Base-by-base conservation (phyloP, 371 early-diverging fungal genomes). In the Mucor mucedo region DNA sequence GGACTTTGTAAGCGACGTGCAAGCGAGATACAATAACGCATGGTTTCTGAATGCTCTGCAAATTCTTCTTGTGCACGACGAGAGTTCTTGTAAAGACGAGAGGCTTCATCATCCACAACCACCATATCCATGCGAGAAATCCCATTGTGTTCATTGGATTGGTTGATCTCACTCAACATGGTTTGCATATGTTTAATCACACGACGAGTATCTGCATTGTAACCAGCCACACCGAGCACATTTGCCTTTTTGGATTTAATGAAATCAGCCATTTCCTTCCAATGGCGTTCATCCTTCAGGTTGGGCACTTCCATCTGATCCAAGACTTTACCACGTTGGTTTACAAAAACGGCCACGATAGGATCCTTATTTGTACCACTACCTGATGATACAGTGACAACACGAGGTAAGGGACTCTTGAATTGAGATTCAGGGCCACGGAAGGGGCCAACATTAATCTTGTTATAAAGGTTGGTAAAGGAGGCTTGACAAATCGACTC, bases 1-100 rank as follows among this genome's bases (percentile, higher is more conserved):
- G 98, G 93, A 60, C 93, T 93, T 78, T 96, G 97, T 7, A 94
- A 74, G 16, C 84, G 80, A 39, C 98, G 87, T 0, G 90, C 98
- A 44, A 98, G 81, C 5, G 91, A 85, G 41, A 98, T 89, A 61
- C 94, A 94, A 74, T 98, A 97, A 21, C 95, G 87, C 65, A 89
- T 88, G 47, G 92, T 76, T 38, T 84, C 85, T 3, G 86, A 81
- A 41, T 84, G 81, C 0, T 84, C 84, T 0, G 80, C 80, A 62
- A 91, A 93, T 71, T 97, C 95, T 11, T 85, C 83, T 10, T 73
- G 75, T n/a, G 86, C 94, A 21, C 87, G 78, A 57, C 82, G 84
- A 16, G 94, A 91, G 62, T 88, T 85, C 73, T 91, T 92, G 71
- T 87, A 95, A 9, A 97, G 66, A 13, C 94, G 87, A 0, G 98